These are phyloP conservation scores for Exophiala sideris DNA, from an alignment of 2,329 filamentous ascomycete genomes.

Conservation along the genomic window DNA sequence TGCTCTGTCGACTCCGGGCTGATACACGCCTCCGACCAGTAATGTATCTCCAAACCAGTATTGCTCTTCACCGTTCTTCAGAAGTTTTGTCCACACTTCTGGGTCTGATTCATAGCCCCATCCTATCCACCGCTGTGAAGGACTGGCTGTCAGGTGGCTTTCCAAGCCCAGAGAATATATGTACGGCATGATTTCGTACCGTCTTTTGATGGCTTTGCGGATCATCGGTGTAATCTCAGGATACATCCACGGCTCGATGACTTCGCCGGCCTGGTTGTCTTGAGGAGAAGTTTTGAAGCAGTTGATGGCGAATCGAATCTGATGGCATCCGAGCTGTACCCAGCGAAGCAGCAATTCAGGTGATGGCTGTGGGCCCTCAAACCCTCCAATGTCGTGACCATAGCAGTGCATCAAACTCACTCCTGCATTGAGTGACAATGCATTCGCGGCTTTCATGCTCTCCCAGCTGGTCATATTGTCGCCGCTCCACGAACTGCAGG, in stretches of 20 bases:
- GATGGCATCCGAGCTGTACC: slow-evolving; percentile 69
- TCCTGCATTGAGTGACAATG: slow-evolving; percentile 64
- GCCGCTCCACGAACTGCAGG: slow-evolving; percentile 69
- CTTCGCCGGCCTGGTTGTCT: slow-evolving; percentile 65
- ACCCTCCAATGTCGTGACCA: slow-evolving; percentile 72
- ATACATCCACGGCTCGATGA: slow-evolving; percentile 78
- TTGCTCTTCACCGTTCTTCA: slow-evolving; percentile 65
- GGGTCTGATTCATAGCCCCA: slow-evolving; percentile 68
- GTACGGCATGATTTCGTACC: slow-evolving; percentile 70
- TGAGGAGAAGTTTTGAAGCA: slow-evolving; percentile 69
- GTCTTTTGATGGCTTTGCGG: slow-evolving; percentile 63
- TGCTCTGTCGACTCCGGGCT: slow-evolving; percentile 53
- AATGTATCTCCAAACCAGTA: slow-evolving; percentile 69
- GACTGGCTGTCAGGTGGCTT: slow-evolving; percentile 59
- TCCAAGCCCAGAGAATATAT: slow-evolving; percentile 64
- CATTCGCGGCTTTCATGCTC: slow-evolving; percentile 68
- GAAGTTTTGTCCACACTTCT: slow-evolving; percentile 60
- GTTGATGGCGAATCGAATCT: slow-evolving; percentile 70
- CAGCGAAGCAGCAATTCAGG: slow-evolving; percentile 69
- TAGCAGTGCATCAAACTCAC: slow-evolving; percentile 67
- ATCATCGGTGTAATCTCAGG: slow-evolving; percentile 62
- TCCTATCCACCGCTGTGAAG: slow-evolving; percentile 68
- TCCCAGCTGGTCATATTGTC: slow-evolving; percentile 74
- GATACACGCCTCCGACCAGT: slow-evolving; percentile 65
- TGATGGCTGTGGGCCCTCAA: slow-evolving; percentile 67